Evolutionary conservation across 2,329 filamentous ascomycete species (phyloP).

Genomic region (Didymella keratinophila): DNA sequence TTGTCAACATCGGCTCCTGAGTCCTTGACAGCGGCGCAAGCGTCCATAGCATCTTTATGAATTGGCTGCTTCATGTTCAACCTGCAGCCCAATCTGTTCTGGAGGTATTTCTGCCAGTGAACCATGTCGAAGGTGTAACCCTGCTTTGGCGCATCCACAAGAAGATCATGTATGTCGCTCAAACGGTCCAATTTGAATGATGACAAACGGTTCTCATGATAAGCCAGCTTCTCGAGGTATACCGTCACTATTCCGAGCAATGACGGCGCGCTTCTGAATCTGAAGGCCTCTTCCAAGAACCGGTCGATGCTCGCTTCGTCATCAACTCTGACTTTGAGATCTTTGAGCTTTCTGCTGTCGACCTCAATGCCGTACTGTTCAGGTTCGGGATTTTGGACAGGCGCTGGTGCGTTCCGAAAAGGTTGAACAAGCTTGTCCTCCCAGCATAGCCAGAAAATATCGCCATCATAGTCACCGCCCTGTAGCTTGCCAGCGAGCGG

Average conservation of each 20-base stretch:
- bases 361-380: slow-evolving; percentile 60
- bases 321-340: slow-evolving; percentile 48
- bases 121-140: slow-evolving; percentile 58
- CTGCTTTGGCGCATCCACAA: slow-evolving; percentile 57
- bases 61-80: slow-evolving; percentile 60
- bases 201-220: slow-evolving; percentile 52
- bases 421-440: slow-evolving; percentile 69
- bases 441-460: slow-evolving; percentile 80
- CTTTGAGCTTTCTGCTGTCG: slow-evolving; percentile 55
- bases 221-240: slow-evolving; percentile 69
- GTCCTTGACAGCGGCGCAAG: slow-evolving; percentile 26
- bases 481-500: slow-evolving; percentile 75
- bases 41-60: slow-evolving; percentile 46
- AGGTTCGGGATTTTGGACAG: slow-evolving; percentile 56
- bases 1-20: slow-evolving; percentile 24
- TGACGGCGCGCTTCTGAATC: slow-evolving; percentile 64
- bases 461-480: slow-evolving; percentile 84
- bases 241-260: slow-evolving; percentile 71
- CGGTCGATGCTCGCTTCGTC: slow-evolving; percentile 46
- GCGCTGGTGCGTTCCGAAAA: slow-evolving; percentile 69
- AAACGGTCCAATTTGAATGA: slow-evolving; percentile 35
- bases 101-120: slow-evolving; percentile 59
- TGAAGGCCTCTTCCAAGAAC: slow-evolving; percentile 64
- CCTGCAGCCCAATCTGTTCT: slow-evolving; percentile 60
- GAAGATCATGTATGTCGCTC: slow-evolving; percentile 54